Percentiles rank a stretch among this genome's conserved stretches.
These are phyloP conservation scores for Boeremia lycopersici DNA, from an alignment of 2,329 filamentous ascomycete species.

Conservation along the genomic window DNA sequence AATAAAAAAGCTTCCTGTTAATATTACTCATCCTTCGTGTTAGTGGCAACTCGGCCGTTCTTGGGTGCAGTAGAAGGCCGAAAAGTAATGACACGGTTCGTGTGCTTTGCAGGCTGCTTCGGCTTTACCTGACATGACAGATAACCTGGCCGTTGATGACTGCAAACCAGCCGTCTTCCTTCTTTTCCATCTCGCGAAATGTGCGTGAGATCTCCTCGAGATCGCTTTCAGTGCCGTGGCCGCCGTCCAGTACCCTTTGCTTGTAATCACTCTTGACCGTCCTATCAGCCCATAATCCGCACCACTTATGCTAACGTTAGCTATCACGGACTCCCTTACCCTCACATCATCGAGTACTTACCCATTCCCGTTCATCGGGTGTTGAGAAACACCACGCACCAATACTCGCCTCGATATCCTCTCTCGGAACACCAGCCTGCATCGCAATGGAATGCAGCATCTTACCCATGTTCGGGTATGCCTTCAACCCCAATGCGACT, in stretches of 20 bases:
- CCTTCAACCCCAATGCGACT: constrained; percentile 38
- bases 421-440: constrained; percentile 48
- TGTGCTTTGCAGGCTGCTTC: neutral
- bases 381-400: constrained; percentile 53
- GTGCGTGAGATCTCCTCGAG: constrained; percentile 48
- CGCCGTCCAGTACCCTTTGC: constrained; percentile 45
- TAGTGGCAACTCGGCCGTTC: neutral
- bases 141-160: constrained; percentile 53
- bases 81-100: neutral
- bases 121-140: constrained; percentile 33
- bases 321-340: too few species aligned
- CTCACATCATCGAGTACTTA: neutral
- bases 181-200: constrained; percentile 50
- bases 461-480: constrained; percentile 45
- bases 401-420: constrained; percentile 48
- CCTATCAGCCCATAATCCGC: constrained; percentile 48
- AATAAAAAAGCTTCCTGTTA: too few species aligned
- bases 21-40: neutral
- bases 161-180: constrained; percentile 51
- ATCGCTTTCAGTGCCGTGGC: constrained; percentile 46
- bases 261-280: constrained; percentile 45
- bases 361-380: constrained; percentile 43
- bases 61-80: neutral
- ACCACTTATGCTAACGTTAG: constrained; percentile 37
- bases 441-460: constrained; percentile 46